Evolutionary conservation across 1,139 yeast species (phyloP).

Genomic region (Saccharomycopsis hybrid): DNA sequence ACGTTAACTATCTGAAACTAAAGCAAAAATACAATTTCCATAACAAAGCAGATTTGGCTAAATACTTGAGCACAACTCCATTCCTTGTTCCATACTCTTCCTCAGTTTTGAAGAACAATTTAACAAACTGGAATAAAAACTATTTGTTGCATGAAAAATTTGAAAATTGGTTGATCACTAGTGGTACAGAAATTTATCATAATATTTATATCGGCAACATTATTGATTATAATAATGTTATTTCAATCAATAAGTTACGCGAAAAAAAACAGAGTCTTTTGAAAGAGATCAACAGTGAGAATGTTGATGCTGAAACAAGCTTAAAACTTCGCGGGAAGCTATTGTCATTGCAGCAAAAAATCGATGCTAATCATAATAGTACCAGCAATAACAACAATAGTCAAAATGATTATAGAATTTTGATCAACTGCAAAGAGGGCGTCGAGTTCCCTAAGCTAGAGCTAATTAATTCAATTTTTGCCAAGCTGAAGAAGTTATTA

Average conservation of each 20-base stretch:
- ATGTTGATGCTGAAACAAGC: background rate
- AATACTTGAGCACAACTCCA: constrained; percentile 13
- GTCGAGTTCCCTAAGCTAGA: constrained; percentile 20
- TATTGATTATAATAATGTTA: constrained; percentile 21
- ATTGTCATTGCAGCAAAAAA: constrained; percentile 13
- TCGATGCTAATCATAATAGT: too few relatives aligned
- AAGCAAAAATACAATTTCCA: constrained; percentile 4
- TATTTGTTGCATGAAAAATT: constrained; percentile 21
- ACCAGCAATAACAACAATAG: too few relatives aligned
- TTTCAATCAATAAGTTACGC: constrained; percentile 15
- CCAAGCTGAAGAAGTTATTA: constrained; percentile 12
- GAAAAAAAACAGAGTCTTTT: constrained; percentile 9
- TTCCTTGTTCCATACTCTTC: constrained; percentile 19
- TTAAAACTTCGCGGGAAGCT: constrained; percentile 9
- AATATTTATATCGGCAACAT: constrained; percentile 20
- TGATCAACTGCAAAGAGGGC: constrained; percentile 21
- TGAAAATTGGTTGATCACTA: constrained; percentile 22
- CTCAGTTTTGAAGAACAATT: constrained; percentile 17
- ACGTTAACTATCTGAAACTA: constrained; percentile 3
- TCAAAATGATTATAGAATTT: constrained; percentile 11
- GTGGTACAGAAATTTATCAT: constrained; percentile 17
- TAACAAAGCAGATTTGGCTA: constrained; percentile 10
- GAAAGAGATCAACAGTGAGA: too few relatives aligned
- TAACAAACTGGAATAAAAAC: constrained; percentile 21
- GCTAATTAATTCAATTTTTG: constrained; percentile 9